A percentile compares a stretch with the other conserved stretches of the same genome.
Evolutionary conservation across 176 grass and related monocot genomes (phyloP).

Genomic region (Lolium multiflorum): DNA sequence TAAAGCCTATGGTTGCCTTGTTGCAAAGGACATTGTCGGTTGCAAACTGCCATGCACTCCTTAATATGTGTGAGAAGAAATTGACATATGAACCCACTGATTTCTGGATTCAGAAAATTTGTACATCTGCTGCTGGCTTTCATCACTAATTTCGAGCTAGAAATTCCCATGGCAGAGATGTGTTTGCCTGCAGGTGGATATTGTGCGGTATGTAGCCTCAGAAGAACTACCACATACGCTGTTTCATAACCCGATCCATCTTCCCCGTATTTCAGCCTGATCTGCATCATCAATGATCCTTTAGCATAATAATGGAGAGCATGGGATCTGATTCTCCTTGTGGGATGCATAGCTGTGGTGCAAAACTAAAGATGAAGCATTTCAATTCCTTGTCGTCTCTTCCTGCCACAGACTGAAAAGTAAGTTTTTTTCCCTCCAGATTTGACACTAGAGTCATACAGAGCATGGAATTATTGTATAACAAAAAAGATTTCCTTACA

Average conservation of each 20-base stretch:
- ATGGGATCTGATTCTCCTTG: slow-evolving; percentile 50
- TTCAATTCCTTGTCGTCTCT: slow-evolving; percentile 36
- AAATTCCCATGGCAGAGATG: neutral
- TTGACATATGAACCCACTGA: neutral
- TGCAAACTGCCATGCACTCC: neutral
- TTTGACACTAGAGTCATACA: slow-evolving; percentile 15
- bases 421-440: slow-evolving; percentile 7
- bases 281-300: neutral
- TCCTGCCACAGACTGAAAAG: neutral
- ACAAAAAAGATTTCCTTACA: neutral
- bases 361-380: slow-evolving; percentile 58
- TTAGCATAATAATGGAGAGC: slow-evolving; percentile 40
- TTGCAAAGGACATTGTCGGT: neutral
- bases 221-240: neutral
- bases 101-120: neutral
- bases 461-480: neutral
- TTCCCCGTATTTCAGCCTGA: slow-evolving; percentile 18
- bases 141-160: neutral
- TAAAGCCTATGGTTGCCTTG: neutral
- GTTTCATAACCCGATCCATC: slow-evolving; percentile 21
- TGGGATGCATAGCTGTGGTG: slow-evolving; percentile 33
- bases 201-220: neutral
- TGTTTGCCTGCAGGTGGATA: neutral
- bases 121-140: slow-evolving; percentile 11
- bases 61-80: neutral